These are phyloP conservation scores for Phaeosphaeria sp. DNA, from an alignment of 2,329 filamentous ascomycete species.

Conservation along the genomic window DNA sequence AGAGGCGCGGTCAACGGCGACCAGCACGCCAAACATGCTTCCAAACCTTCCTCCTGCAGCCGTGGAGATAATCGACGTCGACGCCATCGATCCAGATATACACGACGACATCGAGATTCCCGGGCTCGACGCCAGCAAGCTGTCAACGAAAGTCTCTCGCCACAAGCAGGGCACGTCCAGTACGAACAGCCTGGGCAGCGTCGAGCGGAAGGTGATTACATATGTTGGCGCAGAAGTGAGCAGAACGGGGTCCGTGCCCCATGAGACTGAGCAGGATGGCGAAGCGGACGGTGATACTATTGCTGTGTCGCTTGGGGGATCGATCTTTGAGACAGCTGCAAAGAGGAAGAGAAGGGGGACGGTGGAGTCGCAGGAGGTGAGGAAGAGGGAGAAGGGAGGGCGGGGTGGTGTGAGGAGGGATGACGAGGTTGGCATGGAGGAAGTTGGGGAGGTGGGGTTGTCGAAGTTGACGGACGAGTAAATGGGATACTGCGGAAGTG, in stretches of 20 bases:
- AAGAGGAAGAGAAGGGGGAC: slow-evolving; percentile 40
- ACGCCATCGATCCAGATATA: slow-evolving; percentile 23
- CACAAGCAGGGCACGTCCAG: slow-evolving; percentile 36
- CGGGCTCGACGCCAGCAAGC: slow-evolving; percentile 8
- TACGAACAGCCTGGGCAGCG: slow-evolving; percentile 34
- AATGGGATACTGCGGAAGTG: too few species aligned
- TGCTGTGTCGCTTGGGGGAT: neutral
- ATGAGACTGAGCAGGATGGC: slow-evolving; percentile 3
- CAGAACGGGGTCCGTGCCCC: slow-evolving; percentile 5
- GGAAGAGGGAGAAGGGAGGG: slow-evolving; percentile 33
- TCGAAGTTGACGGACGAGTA: slow-evolving; percentile 16
- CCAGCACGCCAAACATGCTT: neutral
- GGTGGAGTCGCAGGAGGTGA: slow-evolving; percentile 27
- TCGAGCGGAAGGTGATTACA: slow-evolving; percentile 22
- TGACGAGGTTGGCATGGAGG: neutral
- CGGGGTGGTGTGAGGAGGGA: neutral
- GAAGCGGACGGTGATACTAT: neutral
- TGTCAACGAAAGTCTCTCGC: slow-evolving; percentile 22
- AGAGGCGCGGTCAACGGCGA: neutral
- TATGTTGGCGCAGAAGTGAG: neutral
- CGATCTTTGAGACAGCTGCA: slow-evolving; percentile 15
- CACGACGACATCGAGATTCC: neutral
- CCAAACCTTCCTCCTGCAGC: neutral
- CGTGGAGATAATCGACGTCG: slow-evolving; percentile 31
- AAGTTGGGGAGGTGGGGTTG: slow-evolving; percentile 7